A percentile compares a stretch with the other conserved stretches of the same genome.
These are phyloP conservation scores for Mesotaenium endlicherianum DNA, from an alignment of 139 green algal genomes.

Conservation along the genomic window DNA sequence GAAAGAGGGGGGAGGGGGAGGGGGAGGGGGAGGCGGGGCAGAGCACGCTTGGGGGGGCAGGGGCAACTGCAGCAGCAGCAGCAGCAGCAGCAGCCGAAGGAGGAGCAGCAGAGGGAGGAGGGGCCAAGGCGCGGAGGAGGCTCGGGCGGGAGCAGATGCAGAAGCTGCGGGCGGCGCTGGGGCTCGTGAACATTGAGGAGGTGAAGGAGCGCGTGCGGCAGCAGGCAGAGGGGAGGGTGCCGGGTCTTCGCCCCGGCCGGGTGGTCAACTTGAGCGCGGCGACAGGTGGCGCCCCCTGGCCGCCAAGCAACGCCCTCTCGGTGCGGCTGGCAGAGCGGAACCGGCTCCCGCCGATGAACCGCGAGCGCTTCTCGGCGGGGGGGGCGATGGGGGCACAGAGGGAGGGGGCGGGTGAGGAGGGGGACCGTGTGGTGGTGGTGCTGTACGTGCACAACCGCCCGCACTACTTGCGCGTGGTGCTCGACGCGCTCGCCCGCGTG, in stretches of 20 bases:
- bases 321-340: background rate
- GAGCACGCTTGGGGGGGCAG: background rate
- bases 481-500: constrained; percentile 17
- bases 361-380: background rate
- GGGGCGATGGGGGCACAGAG: too few species aligned
- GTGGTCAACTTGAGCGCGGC: background rate
- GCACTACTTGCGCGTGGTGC: constrained; percentile 20
- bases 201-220: background rate
- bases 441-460: constrained; percentile 44
- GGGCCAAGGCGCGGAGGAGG: background rate
- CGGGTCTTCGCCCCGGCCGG: background rate
- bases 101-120: background rate
- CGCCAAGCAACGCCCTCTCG: background rate
- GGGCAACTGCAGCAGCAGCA: too few species aligned
- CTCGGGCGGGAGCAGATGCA: background rate
- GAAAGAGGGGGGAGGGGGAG: background rate
- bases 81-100: too few species aligned
- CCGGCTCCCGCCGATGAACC: background rate
- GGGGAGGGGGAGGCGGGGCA: background rate
- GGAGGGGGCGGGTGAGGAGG: background rate
- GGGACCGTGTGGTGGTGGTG: constrained; percentile 19
- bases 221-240: background rate
- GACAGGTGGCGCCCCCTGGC: background rate
- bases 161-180: too few species aligned
- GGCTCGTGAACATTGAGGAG: too few species aligned